These are phyloP conservation scores for Phytophthora chlamydospora DNA, from an alignment of 352 stramenopile genomes.

Conservation along the genomic window DNA sequence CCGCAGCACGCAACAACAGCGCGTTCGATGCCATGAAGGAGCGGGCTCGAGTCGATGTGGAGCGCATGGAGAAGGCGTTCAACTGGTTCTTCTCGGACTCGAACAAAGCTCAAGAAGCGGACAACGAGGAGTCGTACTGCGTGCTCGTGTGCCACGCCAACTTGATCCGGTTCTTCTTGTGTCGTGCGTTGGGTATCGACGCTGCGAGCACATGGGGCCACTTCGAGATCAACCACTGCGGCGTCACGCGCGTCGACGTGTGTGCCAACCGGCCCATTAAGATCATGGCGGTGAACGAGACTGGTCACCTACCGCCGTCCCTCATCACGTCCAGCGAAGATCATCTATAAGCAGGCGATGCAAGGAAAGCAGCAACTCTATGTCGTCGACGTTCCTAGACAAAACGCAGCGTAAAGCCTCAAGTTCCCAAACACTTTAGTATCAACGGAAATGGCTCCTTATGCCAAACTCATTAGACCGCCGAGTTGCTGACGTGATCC, in stretches of 20 bases:
- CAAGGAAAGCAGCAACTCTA: conserved; percentile 28
- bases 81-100: conserved; percentile 45
- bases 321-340: conserved; percentile 88
- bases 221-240: conserved; percentile 89
- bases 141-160: conserved; percentile 87
- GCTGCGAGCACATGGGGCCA: conserved; percentile 71
- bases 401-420: conserved; percentile 13
- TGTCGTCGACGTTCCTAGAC: conserved; percentile 39
- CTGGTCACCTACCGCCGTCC: conserved; percentile 73
- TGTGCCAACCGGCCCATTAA: conserved; percentile 73
- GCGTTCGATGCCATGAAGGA: conserved; percentile 34
- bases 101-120: conserved; percentile 33
- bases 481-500: conserved; percentile 44
- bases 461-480: conserved; percentile 36
- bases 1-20: conserved; percentile 28
- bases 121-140: conserved; percentile 63
- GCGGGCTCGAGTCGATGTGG: conserved; percentile 48
- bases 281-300: conserved; percentile 81
- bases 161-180: conserved; percentile 85
- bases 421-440: conserved; percentile 3
- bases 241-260: conserved; percentile 80
- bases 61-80: conserved; percentile 74
- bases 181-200: conserved; percentile 67
- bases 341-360: conserved; percentile 55
- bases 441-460: conserved; percentile 7